phyloP scores from a whole-genome alignment of 176 grass and related monocot genomes.

The Alloteropsis semialata region DNA sequence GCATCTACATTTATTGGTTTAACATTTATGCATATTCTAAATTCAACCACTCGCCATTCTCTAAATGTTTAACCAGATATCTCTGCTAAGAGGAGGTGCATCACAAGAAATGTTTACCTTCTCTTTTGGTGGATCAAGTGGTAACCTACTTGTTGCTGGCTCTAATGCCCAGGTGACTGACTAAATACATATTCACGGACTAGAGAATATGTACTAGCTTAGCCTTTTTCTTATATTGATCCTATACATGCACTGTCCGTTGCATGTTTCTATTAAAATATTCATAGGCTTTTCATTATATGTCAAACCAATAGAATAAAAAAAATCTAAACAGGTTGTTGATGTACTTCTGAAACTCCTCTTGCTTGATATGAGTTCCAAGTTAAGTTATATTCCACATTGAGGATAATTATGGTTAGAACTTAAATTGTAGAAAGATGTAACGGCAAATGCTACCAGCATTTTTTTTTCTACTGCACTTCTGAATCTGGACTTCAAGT shows the following conservation, averaged over 20 bases:
- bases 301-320: neutral
- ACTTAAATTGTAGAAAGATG: neutral
- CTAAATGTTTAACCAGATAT: slow-evolving; percentile 45
- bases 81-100: slow-evolving; percentile 53
- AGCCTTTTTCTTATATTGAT: neutral
- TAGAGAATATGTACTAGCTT: neutral
- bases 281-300: neutral
- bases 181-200: neutral
- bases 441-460: no score
- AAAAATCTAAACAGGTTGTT: neutral
- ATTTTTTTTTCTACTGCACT: neutral
- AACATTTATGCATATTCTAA: neutral
- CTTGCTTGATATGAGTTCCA: neutral
- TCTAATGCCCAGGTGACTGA: slow-evolving; percentile 62
- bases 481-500: neutral
- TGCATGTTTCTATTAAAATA: neutral
- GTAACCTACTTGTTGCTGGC: slow-evolving; percentile 78
- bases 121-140: slow-evolving; percentile 76
- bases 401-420: neutral
- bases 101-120: slow-evolving; percentile 91
- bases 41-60: neutral
- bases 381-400: neutral
- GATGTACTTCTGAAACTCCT: neutral
- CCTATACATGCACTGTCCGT: neutral
- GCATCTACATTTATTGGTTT: neutral